Evolutionary conservation across 371 early-diverging fungal species (phyloP).

Genomic region (Rhizopus sp.): DNA sequence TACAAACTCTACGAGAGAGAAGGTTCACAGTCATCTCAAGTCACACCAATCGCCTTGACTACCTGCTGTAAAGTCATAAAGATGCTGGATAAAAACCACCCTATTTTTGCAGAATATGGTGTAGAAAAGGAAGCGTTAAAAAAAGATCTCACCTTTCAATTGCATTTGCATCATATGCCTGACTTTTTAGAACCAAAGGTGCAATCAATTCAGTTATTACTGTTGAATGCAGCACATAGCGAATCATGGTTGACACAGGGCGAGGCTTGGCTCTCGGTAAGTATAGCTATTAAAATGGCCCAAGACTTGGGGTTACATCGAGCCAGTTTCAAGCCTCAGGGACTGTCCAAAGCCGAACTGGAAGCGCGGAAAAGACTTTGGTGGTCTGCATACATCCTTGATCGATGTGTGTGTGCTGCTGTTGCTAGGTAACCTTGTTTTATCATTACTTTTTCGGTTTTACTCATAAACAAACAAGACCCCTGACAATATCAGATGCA

Average conservation of each 20-base stretch:
- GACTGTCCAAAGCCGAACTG: slow-evolving; percentile 14
- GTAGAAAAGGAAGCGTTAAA: slow-evolving; percentile 17
- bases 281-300: slow-evolving; percentile 50
- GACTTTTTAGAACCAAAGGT: slow-evolving; percentile 37
- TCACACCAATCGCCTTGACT: slow-evolving; percentile 19
- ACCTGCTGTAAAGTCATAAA: slow-evolving; percentile 28
- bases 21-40: not conserved
- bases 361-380: slow-evolving; percentile 40
- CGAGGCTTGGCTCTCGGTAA: slow-evolving; percentile 36
- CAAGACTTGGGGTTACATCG: slow-evolving; percentile 48
- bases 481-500: slow-evolving; percentile 41
- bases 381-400: slow-evolving; percentile 50
- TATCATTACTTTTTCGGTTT: not conserved
- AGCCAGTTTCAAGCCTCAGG: slow-evolving; percentile 29
- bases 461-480: slow-evolving; percentile 20
- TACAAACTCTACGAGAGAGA: slow-evolving; percentile 26
- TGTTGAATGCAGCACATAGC: slow-evolving; percentile 24
- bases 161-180: not conserved
- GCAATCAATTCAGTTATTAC: slow-evolving; percentile 34
- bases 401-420: slow-evolving; percentile 45
- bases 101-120: slow-evolving; percentile 23
- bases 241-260: slow-evolving; percentile 36
- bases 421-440: slow-evolving; percentile 37
- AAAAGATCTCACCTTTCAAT: slow-evolving; percentile 13
- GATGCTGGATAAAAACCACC: slow-evolving; percentile 15